phyloP scores from a whole-genome alignment of 768 basidiomycete species.

The Kwoniella shandongensis region DNA sequence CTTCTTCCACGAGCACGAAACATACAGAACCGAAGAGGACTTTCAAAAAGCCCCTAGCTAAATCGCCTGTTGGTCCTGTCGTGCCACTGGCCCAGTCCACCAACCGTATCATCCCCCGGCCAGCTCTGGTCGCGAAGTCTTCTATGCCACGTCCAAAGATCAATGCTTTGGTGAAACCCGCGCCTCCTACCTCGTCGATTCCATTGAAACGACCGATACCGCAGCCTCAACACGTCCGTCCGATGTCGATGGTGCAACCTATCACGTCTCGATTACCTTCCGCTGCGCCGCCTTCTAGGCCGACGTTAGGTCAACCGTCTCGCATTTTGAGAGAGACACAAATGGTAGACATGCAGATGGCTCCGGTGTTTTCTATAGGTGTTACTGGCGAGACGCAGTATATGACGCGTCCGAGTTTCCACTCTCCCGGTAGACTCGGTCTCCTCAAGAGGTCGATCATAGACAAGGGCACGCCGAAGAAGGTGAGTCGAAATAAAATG shows the following conservation, averaged over 20 bases:
- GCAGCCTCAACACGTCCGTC: not conserved
- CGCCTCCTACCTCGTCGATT: conserved; percentile 10
- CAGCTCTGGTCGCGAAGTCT: conserved; percentile 6
- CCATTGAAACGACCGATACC: conserved; percentile 28
- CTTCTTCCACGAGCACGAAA: conserved; percentile 6
- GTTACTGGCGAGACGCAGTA: conserved; percentile 9
- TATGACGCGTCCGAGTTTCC: conserved; percentile 9
- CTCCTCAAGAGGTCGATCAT: conserved; percentile 5
- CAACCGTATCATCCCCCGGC: conserved; percentile 6
- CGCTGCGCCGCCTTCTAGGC: conserved; percentile 1
- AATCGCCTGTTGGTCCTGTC: not conserved
- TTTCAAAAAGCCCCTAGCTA: not conserved
- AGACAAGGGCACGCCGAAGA: conserved; percentile 12
- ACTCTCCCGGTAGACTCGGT: conserved; percentile 17
- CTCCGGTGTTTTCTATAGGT: conserved; percentile 25
- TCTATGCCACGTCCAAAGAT: conserved; percentile 1
- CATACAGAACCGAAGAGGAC: not conserved
- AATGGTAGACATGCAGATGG: not conserved
- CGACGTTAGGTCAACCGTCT: conserved; percentile 32
- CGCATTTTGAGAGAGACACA: conserved; percentile 21
- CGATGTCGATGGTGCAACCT: not conserved
- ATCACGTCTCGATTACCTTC: not conserved
- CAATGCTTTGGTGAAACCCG: not conserved
- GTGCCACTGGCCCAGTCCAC: conserved; percentile 10
- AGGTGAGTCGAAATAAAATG: conserved; percentile 18